A percentile compares a stretch with the other conserved stretches of the same genome.
Evolutionary conservation across 768 basidiomycete genomes (phyloP).

Genomic region (Leccinum uliginosum): DNA sequence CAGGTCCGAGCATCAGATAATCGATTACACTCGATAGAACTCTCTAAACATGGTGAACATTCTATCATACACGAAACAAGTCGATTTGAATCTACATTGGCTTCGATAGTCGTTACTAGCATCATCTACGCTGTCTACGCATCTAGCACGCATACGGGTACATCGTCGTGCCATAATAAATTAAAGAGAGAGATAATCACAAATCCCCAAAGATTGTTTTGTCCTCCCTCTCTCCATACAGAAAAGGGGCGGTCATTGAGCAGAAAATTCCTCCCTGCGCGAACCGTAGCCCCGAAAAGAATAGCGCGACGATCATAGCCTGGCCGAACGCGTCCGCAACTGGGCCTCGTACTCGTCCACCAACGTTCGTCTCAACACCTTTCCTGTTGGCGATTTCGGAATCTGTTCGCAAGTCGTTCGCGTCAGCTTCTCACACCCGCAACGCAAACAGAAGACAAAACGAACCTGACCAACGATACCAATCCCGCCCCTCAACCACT

Average conservation of each 20-base stretch:
- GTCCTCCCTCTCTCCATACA: not conserved
- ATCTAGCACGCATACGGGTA: not conserved
- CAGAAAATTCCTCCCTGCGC: not conserved
- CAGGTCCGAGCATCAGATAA: too few species aligned
- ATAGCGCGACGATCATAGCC: slow-evolving; percentile 16
- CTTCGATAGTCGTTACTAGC: not conserved
- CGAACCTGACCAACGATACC: slow-evolving; percentile 59
- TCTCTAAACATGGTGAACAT: not conserved
- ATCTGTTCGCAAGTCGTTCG: slow-evolving; percentile 37
- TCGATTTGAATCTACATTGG: not conserved
- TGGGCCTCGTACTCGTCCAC: slow-evolving; percentile 52
- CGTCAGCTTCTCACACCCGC: not conserved
- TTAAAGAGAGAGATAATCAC: not conserved
- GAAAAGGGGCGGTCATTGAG: not conserved
- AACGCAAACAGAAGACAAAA: not conserved
- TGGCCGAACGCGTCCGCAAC: slow-evolving; percentile 16
- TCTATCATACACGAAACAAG: not conserved
- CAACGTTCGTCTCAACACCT: slow-evolving; percentile 58
- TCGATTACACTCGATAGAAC: too few species aligned
- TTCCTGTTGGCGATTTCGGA: slow-evolving; percentile 72
- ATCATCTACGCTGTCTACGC: not conserved
- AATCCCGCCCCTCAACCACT: slow-evolving; percentile 73
- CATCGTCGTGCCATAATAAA: not conserved
- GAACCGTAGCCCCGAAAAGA: not conserved
- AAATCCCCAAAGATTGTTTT: not conserved